phyloP scores from a whole-genome alignment of 805 yeast genomes.

The Saccharomycopsis sp. region DNA sequence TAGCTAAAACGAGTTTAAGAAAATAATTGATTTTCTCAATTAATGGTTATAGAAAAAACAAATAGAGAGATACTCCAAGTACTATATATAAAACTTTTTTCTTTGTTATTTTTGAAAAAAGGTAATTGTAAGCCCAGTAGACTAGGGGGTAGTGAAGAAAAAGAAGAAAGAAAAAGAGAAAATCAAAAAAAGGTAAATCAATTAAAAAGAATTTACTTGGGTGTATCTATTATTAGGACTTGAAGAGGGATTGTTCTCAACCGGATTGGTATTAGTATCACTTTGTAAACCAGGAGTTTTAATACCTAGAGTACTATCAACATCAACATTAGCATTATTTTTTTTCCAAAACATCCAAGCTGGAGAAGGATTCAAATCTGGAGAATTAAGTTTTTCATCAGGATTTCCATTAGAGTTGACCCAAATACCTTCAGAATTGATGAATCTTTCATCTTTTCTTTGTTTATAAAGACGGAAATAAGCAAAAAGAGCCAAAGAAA shows the following conservation, averaged over 20 bases:
- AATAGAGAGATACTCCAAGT: too few relatives aligned
- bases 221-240: constrained; percentile 12
- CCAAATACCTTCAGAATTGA: constrained; percentile 19
- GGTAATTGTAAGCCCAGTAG: too few relatives aligned
- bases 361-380: neutral
- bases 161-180: neutral
- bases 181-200: neutral
- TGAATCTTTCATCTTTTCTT: constrained; percentile 14
- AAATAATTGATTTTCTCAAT: too few relatives aligned
- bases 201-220: neutral
- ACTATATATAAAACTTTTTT: too few relatives aligned
- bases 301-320: neutral
- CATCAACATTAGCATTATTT: neutral
- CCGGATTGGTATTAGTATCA: too few relatives aligned
- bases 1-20: too few relatives aligned
- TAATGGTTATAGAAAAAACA: too few relatives aligned
- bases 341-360: constrained; percentile 8
- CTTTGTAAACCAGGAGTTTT: neutral
- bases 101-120: too few relatives aligned
- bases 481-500: constrained; percentile 27
- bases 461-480: constrained; percentile 15
- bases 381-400: constrained; percentile 13
- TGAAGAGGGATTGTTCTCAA: too few relatives aligned
- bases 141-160: neutral
- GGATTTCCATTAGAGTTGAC: constrained; percentile 18